Base-by-base conservation (phyloP, 306 rosid species). In the Hylodesmum podocarpum region DNA sequence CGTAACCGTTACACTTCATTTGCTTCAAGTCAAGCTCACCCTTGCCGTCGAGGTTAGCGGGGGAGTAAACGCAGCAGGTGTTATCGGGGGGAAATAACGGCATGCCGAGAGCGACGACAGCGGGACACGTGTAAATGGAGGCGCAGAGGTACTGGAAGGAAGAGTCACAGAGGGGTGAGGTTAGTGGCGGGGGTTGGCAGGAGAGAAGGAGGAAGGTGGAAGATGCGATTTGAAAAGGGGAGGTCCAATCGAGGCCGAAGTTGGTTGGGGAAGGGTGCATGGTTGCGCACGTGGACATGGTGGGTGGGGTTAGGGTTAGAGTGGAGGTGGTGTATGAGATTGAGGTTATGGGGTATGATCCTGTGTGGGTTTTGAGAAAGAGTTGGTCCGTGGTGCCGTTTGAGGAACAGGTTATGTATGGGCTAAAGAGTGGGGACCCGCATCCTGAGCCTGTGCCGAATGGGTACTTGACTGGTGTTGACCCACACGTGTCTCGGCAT, bases 381-480 rank as follows among this genome's bases (percentile, higher is more conserved):
- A 89, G 90, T 29, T 66, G 75, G 12, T 84, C 29, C 4, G 6
- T 58, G 34, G 57, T 75, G 75, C 64, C 55, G 39, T 53, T 76
- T 0, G 65, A 19, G 3, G 51, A 25, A 80, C 93, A 91, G 4
- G 86, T 50, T 18, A 87, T 80, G 82, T 87, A 86, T 3, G 86
- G 86, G 41, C 80, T 85, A 76, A 91, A 89, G 6, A 81, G 78
- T 3, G 91, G 91, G 22, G 93, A 87, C 39, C 93, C 93, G 54
- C 91, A 91, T 27, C 91, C 93, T 0, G 44, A 51, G 67, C 89
- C 90, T 1, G 93, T 85, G 61, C 96, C 96, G 3, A 91, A 84
- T 0, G 91, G 96, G 71, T 80, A 87, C 80, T 84, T 87, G 24
- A 91, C 49, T 5, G 61, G 55, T 3, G 84, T 15, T 16, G 91